Percentiles rank a stretch among this genome's conserved stretches.
These are phyloP conservation scores for Astraeus odoratus DNA, from an alignment of 768 basidiomycete genomes.

Conservation along the genomic window DNA sequence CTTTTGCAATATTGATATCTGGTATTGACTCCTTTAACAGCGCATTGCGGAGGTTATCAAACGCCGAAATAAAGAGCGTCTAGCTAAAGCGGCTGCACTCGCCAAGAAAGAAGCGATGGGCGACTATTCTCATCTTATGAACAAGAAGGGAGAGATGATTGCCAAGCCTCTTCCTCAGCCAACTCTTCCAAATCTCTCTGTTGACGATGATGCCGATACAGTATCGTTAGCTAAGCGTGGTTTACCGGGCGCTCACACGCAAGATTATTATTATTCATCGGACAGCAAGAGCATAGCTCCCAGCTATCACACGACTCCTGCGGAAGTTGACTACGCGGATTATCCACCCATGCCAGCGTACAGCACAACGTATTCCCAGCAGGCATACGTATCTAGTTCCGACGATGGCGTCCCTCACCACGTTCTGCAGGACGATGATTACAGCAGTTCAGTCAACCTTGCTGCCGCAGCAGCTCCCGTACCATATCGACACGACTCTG, in stretches of 20 bases:
- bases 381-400: slow-evolving; percentile 46
- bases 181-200: slow-evolving; percentile 85
- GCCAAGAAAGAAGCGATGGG: slow-evolving; percentile 90
- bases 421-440: slow-evolving; percentile 56
- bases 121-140: slow-evolving; percentile 86
- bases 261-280: slow-evolving; percentile 49
- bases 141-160: slow-evolving; percentile 83
- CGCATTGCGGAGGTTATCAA: slow-evolving; percentile 93
- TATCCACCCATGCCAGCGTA: slow-evolving; percentile 75
- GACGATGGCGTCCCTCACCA: slow-evolving; percentile 46
- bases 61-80: slow-evolving; percentile 80
- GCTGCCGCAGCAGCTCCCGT: slow-evolving; percentile 54
- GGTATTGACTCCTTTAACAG: slow-evolving; percentile 32
- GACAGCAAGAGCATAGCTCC: slow-evolving; percentile 39
- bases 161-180: slow-evolving; percentile 85
- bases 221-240: slow-evolving; percentile 51
- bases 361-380: slow-evolving; percentile 55
- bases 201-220: slow-evolving; percentile 68
- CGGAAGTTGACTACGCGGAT: slow-evolving; percentile 38
- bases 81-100: slow-evolving; percentile 69
- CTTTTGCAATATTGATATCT: neutral
- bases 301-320: slow-evolving; percentile 30
- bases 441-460: slow-evolving; percentile 58
- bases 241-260: slow-evolving; percentile 44
- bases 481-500: slow-evolving; percentile 34